These are phyloP conservation scores for apple (Malus domestica) DNA, from an alignment of 306 rosid genomes.

Conservation along the genomic window DNA sequence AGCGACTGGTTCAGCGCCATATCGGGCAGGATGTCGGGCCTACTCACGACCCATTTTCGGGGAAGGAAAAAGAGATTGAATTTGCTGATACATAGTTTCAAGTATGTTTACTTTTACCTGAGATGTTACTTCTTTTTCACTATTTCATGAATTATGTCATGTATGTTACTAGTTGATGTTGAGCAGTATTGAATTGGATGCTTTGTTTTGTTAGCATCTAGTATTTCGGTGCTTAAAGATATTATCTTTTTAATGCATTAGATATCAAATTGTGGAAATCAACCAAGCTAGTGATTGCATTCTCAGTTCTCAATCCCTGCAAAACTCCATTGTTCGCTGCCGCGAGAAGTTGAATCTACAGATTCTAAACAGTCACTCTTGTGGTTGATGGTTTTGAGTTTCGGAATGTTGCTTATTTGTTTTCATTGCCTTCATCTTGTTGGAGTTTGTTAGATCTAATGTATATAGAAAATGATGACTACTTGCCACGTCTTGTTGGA, in stretches of 20 bases:
- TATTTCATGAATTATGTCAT: background rate
- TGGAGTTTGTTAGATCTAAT: background rate
- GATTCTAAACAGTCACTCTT: too few relatives aligned
- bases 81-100: constrained; percentile 45
- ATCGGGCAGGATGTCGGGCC: constrained; percentile 98
- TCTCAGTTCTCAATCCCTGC: background rate
- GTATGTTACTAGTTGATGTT: background rate
- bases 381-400: background rate
- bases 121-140: background rate
- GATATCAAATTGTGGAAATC: background rate
- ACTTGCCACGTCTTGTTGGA: background rate
- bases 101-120: constrained; percentile 16
- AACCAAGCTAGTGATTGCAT: background rate
- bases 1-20: constrained; percentile 89
- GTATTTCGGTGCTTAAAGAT: background rate
- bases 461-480: background rate
- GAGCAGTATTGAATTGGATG: background rate
- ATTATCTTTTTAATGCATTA: background rate
- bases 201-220: background rate
- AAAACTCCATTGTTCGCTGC: background rate
- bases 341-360: background rate
- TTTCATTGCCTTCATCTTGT: background rate
- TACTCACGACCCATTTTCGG: constrained; percentile 75
- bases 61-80: constrained; percentile 40
- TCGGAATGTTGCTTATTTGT: background rate